Percentiles rank a stretch among this genome's conserved stretches.
phyloP scores from a whole-genome alignment of 495 filamentous ascomycete species.

The Podospora pseudoanserina region DNA sequence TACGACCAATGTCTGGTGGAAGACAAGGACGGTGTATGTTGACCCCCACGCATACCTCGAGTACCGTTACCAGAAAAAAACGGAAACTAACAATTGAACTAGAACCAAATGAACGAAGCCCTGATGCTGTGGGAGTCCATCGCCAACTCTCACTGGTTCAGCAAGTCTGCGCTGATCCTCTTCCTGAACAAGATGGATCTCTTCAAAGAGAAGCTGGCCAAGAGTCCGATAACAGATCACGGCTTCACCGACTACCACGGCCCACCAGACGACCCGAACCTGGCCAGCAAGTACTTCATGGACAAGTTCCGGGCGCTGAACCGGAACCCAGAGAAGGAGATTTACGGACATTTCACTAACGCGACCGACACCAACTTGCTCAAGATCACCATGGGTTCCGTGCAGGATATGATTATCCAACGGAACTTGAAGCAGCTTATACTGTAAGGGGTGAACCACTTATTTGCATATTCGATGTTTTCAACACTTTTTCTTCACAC shows the following conservation, averaged over 20 bases:
- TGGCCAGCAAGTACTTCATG: conserved; percentile 79
- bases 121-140: conserved; percentile 98
- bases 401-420: conserved; percentile 99
- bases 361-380: conserved; percentile 93
- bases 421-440: conserved; percentile 93
- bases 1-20: conserved; percentile 97
- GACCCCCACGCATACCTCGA: not conserved
- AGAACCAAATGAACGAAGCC: conserved; percentile 99
- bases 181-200: conserved; percentile 99
- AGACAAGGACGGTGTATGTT: conserved; percentile 90
- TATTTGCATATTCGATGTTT: conserved; percentile 1
- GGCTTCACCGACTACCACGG: conserved; percentile 84
- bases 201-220: conserved; percentile 82
- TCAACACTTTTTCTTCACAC: not conserved
- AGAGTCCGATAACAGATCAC: conserved; percentile 79
- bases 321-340: conserved; percentile 78
- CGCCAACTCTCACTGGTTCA: conserved; percentile 96
- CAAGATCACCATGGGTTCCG: conserved; percentile 95
- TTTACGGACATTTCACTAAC: conserved; percentile 92
- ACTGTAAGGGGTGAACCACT: conserved; percentile 56
- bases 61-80: not conserved
- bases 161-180: conserved; percentile 90
- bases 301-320: conserved; percentile 86
- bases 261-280: conserved; percentile 49
- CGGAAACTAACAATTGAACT: conserved; percentile 22